Base-by-base conservation (phyloP, 129 eudicot genomes). In the Flaveria brownii region DNA sequence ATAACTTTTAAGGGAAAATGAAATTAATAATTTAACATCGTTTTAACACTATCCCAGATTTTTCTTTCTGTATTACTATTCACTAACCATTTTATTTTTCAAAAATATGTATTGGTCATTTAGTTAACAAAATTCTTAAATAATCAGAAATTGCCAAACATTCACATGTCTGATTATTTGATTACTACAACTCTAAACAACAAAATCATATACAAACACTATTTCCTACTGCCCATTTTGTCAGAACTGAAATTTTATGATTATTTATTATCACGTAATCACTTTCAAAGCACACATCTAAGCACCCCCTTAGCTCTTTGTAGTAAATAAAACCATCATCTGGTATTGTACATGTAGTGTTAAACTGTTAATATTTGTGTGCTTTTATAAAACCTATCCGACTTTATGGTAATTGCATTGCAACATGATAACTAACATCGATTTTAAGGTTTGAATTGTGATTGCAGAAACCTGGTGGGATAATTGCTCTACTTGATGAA, bases 401-500 rank as follows among this genome's bases (percentile, higher is more conserved):
- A 60, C 39, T 60, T 26, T 9, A 56, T 18, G 2, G 9, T 18
- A 18, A 9, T 22, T 59, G 18, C 68, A 77, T 68, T 43, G 5
- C 61, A 46, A 57, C 43, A 70, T 69, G 16, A 22, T 61, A 66
- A 50, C 17, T 72, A 50, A 54, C 56, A 39, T 41, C 54, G 54
- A 43, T 70, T 78, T 78, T 78, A 73, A 71, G 22, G 65, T 50
- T 79, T 72, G 13, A 54, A 67, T 47, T 67, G 45, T 67, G 75
- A 73, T 83, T 84, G 89, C 91, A 93, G 98, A 93, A 93, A 90
- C 98, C 98, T 73, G 98, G 97, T 80, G 98, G 98, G 57, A 88
- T 90, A 78, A 82, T 93, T 82, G 97, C 98, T 76, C 90, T 93
- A 78, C 98, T 93, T 71, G 98, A 93, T 82, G 98, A 93, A 84